Percentiles rank a stretch among this genome's conserved stretches.
phyloP scores from a whole-genome alignment of 2,329 filamentous ascomycete genomes.

The Cytospora chrysosperma region DNA sequence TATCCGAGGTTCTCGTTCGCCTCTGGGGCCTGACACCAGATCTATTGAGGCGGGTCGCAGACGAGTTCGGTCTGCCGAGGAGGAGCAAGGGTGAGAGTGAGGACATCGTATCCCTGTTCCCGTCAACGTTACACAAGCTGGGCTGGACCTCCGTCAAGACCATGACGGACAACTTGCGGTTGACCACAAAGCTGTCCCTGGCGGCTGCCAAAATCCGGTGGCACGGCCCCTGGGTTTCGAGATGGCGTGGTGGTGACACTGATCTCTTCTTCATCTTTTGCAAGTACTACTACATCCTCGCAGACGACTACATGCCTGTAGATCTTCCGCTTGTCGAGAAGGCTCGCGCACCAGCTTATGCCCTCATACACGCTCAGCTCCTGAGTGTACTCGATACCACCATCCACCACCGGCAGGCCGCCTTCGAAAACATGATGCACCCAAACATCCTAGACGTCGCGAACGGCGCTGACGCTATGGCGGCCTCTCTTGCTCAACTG shows the following conservation, averaged over 20 bases:
- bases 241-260: constrained; percentile 84
- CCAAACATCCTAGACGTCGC: constrained; percentile 46
- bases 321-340: constrained; percentile 54
- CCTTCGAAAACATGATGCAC: constrained; percentile 45
- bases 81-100: constrained; percentile 57
- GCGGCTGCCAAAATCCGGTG: constrained; percentile 74
- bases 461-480: constrained; percentile 63
- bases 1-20: constrained; percentile 79
- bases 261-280: constrained; percentile 90
- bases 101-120: constrained; percentile 68
- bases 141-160: constrained; percentile 54
- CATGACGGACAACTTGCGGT: constrained; percentile 59
- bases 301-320: constrained; percentile 67
- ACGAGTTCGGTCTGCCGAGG: constrained; percentile 65
- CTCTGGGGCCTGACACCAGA: constrained; percentile 74
- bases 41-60: constrained; percentile 68
- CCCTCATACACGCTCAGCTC: constrained; percentile 79
- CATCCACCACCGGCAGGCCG: constrained; percentile 74
- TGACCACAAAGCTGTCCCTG: constrained; percentile 63
- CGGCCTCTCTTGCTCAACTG: constrained; percentile 61
- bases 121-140: constrained; percentile 58
- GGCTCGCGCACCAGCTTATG: constrained; percentile 70
- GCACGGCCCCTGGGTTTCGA: constrained; percentile 79
- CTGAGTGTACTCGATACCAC: constrained; percentile 78
- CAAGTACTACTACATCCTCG: constrained; percentile 81